phyloP scores from a whole-genome alignment of 768 basidiomycete species.

The Trametes elegans region DNA sequence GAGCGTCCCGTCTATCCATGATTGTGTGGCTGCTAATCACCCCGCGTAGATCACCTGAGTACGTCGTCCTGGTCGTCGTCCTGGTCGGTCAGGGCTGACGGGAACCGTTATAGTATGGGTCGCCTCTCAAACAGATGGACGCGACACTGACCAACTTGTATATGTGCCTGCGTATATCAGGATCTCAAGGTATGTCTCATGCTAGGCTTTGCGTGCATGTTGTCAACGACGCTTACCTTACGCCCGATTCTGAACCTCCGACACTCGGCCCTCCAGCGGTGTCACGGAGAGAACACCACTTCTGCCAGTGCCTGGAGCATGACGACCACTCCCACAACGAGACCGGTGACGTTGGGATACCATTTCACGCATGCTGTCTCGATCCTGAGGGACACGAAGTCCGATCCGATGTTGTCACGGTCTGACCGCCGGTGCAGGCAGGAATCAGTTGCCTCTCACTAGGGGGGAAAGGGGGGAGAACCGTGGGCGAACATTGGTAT shows the following conservation, averaged over 20 bases:
- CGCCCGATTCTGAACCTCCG: conserved; percentile 19
- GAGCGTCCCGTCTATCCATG: neutral
- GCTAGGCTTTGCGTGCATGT: neutral
- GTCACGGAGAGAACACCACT: neutral
- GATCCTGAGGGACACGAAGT: neutral
- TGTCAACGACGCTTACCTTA: conserved; percentile 14
- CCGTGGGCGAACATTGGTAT: too few species aligned
- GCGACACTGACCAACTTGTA: conserved; percentile 20
- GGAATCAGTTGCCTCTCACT: too few species aligned
- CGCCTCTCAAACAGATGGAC: conserved; percentile 10
- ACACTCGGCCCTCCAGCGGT: conserved; percentile 1
- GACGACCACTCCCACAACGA: neutral
- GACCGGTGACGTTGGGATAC: neutral
- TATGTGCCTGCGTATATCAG: neutral
- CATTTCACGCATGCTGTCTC: neutral
- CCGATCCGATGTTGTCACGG: neutral
- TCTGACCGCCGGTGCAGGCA: neutral
- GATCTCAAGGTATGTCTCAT: too few species aligned
- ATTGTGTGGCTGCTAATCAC: neutral
- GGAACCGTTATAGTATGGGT: neutral
- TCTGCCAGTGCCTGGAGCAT: neutral
- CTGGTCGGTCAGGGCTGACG: too few species aligned
- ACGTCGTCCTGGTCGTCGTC: too few species aligned
- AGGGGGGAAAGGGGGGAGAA: too few species aligned
- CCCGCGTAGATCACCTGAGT: neutral